Evolutionary conservation across 2,329 filamentous ascomycete genomes (phyloP).

Genomic region (Aspergillus tamarii): DNA sequence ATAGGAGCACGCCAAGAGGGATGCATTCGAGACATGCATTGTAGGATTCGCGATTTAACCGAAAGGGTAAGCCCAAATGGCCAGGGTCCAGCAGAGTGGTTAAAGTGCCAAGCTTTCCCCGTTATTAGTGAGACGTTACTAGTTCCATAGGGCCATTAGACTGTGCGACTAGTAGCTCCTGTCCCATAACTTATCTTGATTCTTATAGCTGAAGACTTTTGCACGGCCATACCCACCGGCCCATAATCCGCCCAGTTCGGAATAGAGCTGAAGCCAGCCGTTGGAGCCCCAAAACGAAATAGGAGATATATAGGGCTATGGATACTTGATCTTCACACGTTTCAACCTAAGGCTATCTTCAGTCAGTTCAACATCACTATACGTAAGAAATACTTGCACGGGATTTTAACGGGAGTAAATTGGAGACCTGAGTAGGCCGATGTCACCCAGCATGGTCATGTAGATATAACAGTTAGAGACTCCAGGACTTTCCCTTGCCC

Average conservation of each 20-base stretch:
- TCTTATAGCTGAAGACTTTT: not conserved
- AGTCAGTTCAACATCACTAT: not conserved
- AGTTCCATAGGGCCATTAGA: not conserved
- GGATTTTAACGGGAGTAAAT: not conserved
- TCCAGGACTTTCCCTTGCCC: not conserved
- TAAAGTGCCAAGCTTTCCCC: conserved; percentile 1
- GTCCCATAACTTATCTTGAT: not conserved
- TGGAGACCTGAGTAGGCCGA: not conserved
- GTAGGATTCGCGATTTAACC: not conserved
- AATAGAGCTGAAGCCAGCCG: not conserved
- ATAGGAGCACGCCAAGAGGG: not conserved
- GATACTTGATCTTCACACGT: not conserved
- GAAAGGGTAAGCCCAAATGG: not conserved
- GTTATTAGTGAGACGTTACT: not conserved
- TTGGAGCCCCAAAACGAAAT: not conserved
- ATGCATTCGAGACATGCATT: not conserved
- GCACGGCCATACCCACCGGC: not conserved
- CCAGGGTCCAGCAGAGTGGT: not conserved
- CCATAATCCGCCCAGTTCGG: not conserved
- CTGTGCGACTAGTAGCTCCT: not conserved
- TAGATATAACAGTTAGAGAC: not conserved
- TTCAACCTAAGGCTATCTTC: no score
- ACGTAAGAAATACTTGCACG: not conserved
- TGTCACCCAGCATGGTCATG: not conserved
- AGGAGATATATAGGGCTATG: not conserved